These are phyloP conservation scores for Bothriochloa decipiens DNA, from an alignment of 176 grass and related monocot species.

Conservation along the genomic window DNA sequence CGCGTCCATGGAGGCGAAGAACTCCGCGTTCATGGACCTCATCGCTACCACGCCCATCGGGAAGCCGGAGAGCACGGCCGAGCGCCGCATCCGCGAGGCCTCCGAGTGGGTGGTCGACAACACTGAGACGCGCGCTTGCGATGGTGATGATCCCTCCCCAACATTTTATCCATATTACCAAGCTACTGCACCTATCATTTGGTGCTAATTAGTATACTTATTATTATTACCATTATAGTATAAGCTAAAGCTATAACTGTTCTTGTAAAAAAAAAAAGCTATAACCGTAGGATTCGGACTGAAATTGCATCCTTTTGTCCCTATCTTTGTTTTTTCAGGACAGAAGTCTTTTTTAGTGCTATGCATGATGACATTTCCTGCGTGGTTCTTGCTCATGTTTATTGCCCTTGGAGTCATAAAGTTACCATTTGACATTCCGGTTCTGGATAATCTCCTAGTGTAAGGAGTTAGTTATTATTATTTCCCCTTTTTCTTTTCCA, in stretches of 20 bases:
- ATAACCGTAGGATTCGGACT: background rate
- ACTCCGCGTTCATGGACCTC: conserved; percentile 61
- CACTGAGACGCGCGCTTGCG: conserved; percentile 59
- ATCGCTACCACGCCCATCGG: conserved; percentile 64
- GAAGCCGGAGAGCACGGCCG: conserved; percentile 55
- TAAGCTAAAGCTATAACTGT: background rate
- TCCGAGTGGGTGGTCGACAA: conserved; percentile 76
- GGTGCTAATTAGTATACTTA: background rate
- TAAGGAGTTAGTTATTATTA: conserved; percentile 32
- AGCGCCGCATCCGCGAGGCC: conserved; percentile 72
- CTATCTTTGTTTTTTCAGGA: conserved; percentile 50
- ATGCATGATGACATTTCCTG: conserved; percentile 73
- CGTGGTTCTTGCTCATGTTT: conserved; percentile 69
- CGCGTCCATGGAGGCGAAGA: conserved; percentile 39
- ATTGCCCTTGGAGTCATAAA: conserved; percentile 73
- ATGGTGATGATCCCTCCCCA: conserved; percentile 43
- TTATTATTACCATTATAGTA: background rate
- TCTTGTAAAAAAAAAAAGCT: background rate
- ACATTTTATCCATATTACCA: background rate
- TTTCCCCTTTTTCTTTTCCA: background rate
- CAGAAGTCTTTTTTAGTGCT: conserved; percentile 67
- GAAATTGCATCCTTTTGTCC: conserved; percentile 26
- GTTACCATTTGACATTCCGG: conserved; percentile 81
- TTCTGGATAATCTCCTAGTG: conserved; percentile 71
- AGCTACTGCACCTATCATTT: background rate